These are phyloP conservation scores for Reutealis trisperma DNA, from an alignment of 345 rosid genomes.

Conservation along the genomic window DNA sequence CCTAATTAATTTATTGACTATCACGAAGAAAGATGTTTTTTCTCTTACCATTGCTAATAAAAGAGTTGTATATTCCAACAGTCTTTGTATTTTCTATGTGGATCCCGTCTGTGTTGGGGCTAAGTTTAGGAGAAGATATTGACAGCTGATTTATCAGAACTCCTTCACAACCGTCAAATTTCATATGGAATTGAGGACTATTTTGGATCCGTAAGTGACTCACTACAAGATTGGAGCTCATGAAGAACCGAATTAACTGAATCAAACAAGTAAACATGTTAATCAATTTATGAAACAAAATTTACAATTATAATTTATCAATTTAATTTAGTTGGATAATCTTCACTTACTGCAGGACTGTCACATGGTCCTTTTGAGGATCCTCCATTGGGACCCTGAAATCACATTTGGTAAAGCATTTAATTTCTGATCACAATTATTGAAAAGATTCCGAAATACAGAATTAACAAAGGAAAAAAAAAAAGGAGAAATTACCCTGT, in stretches of 20 bases:
- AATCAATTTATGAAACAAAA: too few relatives aligned
- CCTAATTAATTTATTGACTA: neutral
- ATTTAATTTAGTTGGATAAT: neutral
- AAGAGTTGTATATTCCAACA: slow-evolving; percentile 73
- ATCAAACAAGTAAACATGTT: neutral
- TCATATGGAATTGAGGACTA: slow-evolving; percentile 94
- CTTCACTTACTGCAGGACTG: slow-evolving; percentile 77
- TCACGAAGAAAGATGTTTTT: neutral
- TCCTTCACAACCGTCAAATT: slow-evolving; percentile 94
- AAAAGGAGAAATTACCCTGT: slow-evolving; percentile 53
- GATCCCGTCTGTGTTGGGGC: slow-evolving; percentile 95
- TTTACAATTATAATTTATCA: too few relatives aligned
- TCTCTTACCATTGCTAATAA: slow-evolving; percentile 74
- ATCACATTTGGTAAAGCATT: slow-evolving; percentile 4
- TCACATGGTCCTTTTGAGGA: slow-evolving; percentile 66
- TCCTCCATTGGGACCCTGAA: slow-evolving; percentile 73
- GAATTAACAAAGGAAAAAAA: neutral
- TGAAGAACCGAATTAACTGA: slow-evolving; percentile 90
- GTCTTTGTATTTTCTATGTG: slow-evolving; percentile 77
- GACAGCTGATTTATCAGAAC: slow-evolving; percentile 61
- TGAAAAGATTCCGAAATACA: neutral
- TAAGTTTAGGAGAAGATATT: slow-evolving; percentile 83
- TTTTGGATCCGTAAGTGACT: slow-evolving; percentile 73
- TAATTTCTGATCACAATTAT: neutral
- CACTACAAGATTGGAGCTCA: slow-evolving; percentile 84